Evolutionary conservation across 2,329 filamentous ascomycete genomes (phyloP), one percentile per base, ranked within the genome.

Genomic region (Onygenales sp.): DNA sequence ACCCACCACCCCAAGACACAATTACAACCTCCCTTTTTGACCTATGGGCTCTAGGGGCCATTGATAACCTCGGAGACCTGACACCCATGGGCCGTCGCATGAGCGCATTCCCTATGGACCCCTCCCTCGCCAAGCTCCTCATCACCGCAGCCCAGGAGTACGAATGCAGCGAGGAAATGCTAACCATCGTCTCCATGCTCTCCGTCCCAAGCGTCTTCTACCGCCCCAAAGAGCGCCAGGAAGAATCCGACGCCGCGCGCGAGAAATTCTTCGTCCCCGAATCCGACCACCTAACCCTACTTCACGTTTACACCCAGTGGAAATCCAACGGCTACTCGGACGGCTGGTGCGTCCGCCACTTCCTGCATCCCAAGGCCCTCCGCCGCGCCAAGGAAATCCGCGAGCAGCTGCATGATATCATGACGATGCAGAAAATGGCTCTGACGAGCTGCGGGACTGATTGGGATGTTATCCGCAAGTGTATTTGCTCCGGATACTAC

Each of bases 241-340:
- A 98, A 66, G 93, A 98, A 73, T 93, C 92, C 5, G 93, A 98
- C 64, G 85, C 91, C 0, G 91, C 93, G 36, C 84, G 92, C 32
- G 93, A 98, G 68, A 97, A 97, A 69, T 98, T 98, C 71, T 97
- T 95, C 73, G 93, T 98, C 7, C 90, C 93, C 32, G 93, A 98
- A 71, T 96, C 90, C 1, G 93, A 98, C 68, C 93, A 98, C 67
- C 76, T 98, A 42, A 98, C 93, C 0, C 87, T 96, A 43, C 81
- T 98, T 2, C 91, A 97, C 65, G 93, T 98, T 1, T 98, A 95
- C 72, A 86, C 85, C 7, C 92, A 96, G 66, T 98, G 93, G 93
- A 89, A 87, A 70, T 79, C 86, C 49, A 96, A 98, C 66, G 88
- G 89, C 1, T 86, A 84, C 69, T 90, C 85, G 2, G 93, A 98